Conservation (phyloP, 2,329 filamentous ascomycete genomes). For the Tolypocladium endophyticum region DNA sequence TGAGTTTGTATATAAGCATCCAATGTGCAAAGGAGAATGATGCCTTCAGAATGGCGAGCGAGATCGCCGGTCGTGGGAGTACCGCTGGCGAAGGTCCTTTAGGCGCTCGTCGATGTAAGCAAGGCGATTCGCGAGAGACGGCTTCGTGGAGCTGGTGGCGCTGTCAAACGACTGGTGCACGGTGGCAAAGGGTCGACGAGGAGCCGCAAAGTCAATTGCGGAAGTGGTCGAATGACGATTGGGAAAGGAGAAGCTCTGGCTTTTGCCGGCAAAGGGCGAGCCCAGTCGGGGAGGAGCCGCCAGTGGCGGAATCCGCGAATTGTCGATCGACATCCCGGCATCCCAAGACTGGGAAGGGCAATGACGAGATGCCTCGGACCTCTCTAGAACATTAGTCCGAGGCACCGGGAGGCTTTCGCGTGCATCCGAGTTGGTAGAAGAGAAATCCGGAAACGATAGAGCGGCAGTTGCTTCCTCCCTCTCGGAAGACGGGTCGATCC, state of each 20-base stretch:
- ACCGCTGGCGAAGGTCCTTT: constrained; percentile 39
- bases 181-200: constrained; percentile 45
- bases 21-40: constrained; percentile 6
- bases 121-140: constrained; percentile 38
- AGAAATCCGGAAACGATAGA: constrained; percentile 18
- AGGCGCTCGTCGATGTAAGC: constrained; percentile 50
- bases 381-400: constrained; percentile 29
- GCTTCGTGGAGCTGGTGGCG: constrained; percentile 22
- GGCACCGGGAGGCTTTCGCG: constrained; percentile 29
- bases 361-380: constrained; percentile 23
- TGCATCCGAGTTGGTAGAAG: constrained; percentile 20
- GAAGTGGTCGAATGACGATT: constrained; percentile 39
- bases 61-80: constrained; percentile 30
- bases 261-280: constrained; percentile 44
- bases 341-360: not conserved
- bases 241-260: constrained; percentile 50
- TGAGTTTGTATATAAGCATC: constrained; percentile 8
- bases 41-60: constrained; percentile 35
- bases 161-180: constrained; percentile 36
- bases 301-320: constrained; percentile 15
- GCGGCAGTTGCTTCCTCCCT: constrained; percentile 9
- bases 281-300: constrained; percentile 39
- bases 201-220: constrained; percentile 31
- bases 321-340: not conserved
- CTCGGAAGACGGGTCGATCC: constrained; percentile 31